Evolutionary conservation across 1,139 yeast species (phyloP), one percentile per base, ranked within the genome.

Genomic region (Arxiozyma bovina): DNA sequence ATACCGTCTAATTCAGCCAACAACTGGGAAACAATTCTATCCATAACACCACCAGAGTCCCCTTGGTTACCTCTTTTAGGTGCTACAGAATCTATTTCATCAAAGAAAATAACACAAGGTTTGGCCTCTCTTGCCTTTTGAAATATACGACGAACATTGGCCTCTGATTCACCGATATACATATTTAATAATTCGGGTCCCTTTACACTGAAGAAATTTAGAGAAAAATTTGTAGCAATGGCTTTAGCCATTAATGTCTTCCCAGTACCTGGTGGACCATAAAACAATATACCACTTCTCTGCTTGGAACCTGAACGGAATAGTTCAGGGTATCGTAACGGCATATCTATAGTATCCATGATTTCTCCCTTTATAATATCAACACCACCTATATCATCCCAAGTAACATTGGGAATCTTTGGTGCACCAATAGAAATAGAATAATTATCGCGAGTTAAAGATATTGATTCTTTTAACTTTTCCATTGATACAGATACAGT

Each of bases 251-350:
- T 76, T 47, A 93, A 75, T 0, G 99, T 93, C 67, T 93, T 93
- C 62, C 99, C 99, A 0, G 98, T 93, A 30, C 99, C 99, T 0
- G 99, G 99, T 0, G 98, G 98, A 0, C 99, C 99, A 70, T 93
- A 93, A 67, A 93, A 90, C 60, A 93, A 73, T 45, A 93, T 87
- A 55, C 99, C 99, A 67, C 96, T 86, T 70, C 98, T 78, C 68
- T 93, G 91, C 70, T 93, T 91, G 66, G 93, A 80, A 1, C 98
- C 98, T 54, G 84, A 83, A 54, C 82, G 80, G 70, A 91, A 91
- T 54, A 91, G 74, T 62, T 90, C 96, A 0, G 98, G 98, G 69
- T 87, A 91, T 65, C 88, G 89, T 64, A 93, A 75, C 2, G 98
- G 99, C 89, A 90, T 82, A 63, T 93, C 98, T 58, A 93, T 91